phyloP scores from a whole-genome alignment of 2,329 filamentous ascomycete species.

The Microdochium bolleyi region DNA sequence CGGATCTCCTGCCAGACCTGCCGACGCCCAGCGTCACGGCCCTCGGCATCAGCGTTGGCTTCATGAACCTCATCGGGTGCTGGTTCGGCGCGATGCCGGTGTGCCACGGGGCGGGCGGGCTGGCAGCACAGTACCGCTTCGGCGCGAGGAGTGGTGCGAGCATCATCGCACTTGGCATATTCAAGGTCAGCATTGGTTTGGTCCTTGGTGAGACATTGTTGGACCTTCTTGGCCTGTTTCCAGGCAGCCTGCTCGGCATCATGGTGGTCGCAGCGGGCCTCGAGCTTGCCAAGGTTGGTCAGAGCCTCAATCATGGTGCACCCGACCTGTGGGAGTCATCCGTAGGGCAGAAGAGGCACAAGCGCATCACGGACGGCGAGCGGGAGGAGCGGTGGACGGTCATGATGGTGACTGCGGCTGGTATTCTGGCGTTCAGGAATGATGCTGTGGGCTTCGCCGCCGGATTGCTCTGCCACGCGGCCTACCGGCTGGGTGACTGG shows the following conservation, averaged over 20 bases:
- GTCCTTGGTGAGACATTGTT: constrained; percentile 69
- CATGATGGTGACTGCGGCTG: constrained; percentile 81
- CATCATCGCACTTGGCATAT: constrained; percentile 67
- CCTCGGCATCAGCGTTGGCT: constrained; percentile 72
- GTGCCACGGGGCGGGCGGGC: constrained; percentile 84
- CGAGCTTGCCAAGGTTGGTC: constrained; percentile 78
- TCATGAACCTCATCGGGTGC: constrained; percentile 77
- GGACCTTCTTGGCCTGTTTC: constrained; percentile 62
- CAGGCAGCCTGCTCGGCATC: constrained; percentile 68
- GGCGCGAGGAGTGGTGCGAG: constrained; percentile 82
- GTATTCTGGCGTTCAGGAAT: constrained; percentile 79
- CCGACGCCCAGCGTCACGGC: constrained; percentile 63
- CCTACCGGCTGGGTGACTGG: constrained; percentile 43
- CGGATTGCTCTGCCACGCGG: constrained; percentile 71
- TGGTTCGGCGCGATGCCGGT: constrained; percentile 96
- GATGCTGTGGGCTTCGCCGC: constrained; percentile 81
- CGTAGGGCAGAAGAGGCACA: constrained; percentile 35
- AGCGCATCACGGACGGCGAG: constrained; percentile 57
- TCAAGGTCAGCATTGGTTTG: constrained; percentile 71
- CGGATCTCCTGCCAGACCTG: constrained; percentile 65
- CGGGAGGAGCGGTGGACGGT: constrained; percentile 73
- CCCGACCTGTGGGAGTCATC: constrained; percentile 52
- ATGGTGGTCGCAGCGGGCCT: constrained; percentile 87
- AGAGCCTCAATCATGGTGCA: constrained; percentile 70
- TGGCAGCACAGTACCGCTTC: constrained; percentile 87